These are phyloP conservation scores for Mucor lusitanicus DNA, from an alignment of 371 early-diverging fungal genomes.

Conservation along the genomic window DNA sequence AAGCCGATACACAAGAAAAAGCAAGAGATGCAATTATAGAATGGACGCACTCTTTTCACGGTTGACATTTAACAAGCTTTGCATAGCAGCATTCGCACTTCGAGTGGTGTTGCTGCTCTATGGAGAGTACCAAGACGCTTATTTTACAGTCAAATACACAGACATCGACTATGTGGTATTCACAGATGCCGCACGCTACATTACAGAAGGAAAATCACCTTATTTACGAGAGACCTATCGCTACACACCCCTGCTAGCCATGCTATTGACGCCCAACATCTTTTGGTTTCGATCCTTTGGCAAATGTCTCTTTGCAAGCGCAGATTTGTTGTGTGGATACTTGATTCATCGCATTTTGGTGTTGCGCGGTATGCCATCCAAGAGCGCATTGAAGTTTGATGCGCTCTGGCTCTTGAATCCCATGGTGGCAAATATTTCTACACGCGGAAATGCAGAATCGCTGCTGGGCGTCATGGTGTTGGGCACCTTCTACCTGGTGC, in stretches of 20 bases:
- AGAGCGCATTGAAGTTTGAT: slow-evolving; percentile 48
- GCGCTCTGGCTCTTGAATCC: slow-evolving; percentile 92
- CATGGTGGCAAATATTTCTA: slow-evolving; percentile 94
- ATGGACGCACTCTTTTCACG: neutral
- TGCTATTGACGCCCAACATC: slow-evolving; percentile 81
- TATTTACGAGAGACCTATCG: slow-evolving; percentile 93
- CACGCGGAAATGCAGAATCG: slow-evolving; percentile 93
- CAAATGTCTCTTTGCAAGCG: slow-evolving; percentile 83
- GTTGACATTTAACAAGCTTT: slow-evolving; percentile 30
- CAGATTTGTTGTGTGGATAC: slow-evolving; percentile 78
- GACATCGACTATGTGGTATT: slow-evolving; percentile 97
- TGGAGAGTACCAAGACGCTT: slow-evolving; percentile 84
- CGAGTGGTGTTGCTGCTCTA: slow-evolving; percentile 73
- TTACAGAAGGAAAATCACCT: slow-evolving; percentile 76
- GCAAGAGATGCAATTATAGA: slow-evolving; percentile 4
- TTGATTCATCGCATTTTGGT: slow-evolving; percentile 63
- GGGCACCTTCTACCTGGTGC: slow-evolving; percentile 70
- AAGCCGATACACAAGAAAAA: neutral
- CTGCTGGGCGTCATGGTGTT: slow-evolving; percentile 79
- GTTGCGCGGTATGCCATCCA: slow-evolving; percentile 57
- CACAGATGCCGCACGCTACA: slow-evolving; percentile 88
- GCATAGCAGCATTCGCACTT: slow-evolving; percentile 48
- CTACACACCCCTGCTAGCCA: slow-evolving; percentile 94
- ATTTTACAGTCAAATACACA: slow-evolving; percentile 90
- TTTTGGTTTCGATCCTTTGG: slow-evolving; percentile 77